A percentile compares a stretch with the other conserved stretches of the same genome.
Evolutionary conservation across 768 basidiomycete species (phyloP).

Genomic region (Mycena pura): DNA sequence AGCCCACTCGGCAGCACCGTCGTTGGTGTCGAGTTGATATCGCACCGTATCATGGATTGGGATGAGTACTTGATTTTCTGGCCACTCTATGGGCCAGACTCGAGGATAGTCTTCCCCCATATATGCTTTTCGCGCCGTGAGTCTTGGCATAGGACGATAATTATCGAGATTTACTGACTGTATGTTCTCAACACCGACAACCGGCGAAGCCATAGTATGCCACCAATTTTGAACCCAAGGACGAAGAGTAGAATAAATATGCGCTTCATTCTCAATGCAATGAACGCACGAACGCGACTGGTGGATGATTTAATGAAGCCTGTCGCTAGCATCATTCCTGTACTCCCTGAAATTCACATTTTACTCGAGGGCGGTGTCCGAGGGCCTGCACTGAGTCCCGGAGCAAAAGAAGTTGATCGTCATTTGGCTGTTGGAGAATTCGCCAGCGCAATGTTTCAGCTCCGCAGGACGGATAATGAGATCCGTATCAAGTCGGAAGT

Average conservation of each 20-base stretch:
- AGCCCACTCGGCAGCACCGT: conserved; percentile 18
- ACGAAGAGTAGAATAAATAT: background rate
- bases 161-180: background rate
- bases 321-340: background rate
- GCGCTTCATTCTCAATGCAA: background rate
- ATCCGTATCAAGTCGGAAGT: too few relatives aligned
- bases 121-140: background rate
- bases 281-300: background rate
- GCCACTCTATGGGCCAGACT: conserved; percentile 13
- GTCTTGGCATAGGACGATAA: background rate
- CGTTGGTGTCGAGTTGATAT: conserved; percentile 18
- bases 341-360: too few relatives aligned
- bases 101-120: conserved; percentile 21
- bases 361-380: too few relatives aligned
- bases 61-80: conserved; percentile 9
- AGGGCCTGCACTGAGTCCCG: too few relatives aligned
- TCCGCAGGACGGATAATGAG: too few relatives aligned
- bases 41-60: conserved; percentile 19
- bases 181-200: background rate
- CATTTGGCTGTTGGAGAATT: too few relatives aligned
- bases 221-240: background rate
- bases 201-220: conserved; percentile 4
- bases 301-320: background rate
- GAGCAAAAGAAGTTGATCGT: too few relatives aligned
- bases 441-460: too few relatives aligned